These are phyloP conservation scores for Mortierella sp. DNA, from an alignment of 371 early-diverging fungal genomes.

Conservation along the genomic window DNA sequence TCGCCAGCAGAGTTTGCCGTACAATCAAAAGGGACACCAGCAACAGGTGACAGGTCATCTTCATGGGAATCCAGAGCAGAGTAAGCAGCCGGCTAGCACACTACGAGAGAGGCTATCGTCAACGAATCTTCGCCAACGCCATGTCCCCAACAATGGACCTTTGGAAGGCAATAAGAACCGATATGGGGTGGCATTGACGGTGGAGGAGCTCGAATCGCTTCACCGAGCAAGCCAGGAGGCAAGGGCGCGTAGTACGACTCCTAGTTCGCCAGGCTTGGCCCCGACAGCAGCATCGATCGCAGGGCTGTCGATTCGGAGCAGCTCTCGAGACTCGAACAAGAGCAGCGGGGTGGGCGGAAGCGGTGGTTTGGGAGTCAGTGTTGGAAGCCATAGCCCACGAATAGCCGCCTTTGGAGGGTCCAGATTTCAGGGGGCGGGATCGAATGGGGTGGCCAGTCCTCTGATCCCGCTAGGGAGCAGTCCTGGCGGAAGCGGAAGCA, in stretches of 20 bases:
- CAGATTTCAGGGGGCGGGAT: slow-evolving; percentile 8
- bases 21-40: neutral
- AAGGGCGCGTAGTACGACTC: neutral
- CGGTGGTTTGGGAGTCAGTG: neutral
- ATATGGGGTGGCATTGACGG: slow-evolving; percentile 21
- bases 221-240: slow-evolving; percentile 4
- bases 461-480: neutral
- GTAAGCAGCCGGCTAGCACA: slow-evolving; percentile 14
- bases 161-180: slow-evolving; percentile 9
- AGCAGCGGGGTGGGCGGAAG: slow-evolving; percentile 7
- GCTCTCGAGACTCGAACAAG: slow-evolving; percentile 31
- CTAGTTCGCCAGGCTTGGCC: slow-evolving; percentile 8
- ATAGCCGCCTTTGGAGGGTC: neutral
- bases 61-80: neutral
- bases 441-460: slow-evolving; percentile 8
- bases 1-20: neutral
- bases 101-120: slow-evolving; percentile 17
- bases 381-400: slow-evolving; percentile 22
- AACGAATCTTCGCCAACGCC: slow-evolving; percentile 10
- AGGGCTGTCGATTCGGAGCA: slow-evolving; percentile 40
- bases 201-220: slow-evolving; percentile 25
- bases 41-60: neutral
- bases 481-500: neutral
- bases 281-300: slow-evolving; percentile 37
- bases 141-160: neutral